Evolutionary conservation across 768 basidiomycete genomes (phyloP).

Genomic region (Naematelia encephala): DNA sequence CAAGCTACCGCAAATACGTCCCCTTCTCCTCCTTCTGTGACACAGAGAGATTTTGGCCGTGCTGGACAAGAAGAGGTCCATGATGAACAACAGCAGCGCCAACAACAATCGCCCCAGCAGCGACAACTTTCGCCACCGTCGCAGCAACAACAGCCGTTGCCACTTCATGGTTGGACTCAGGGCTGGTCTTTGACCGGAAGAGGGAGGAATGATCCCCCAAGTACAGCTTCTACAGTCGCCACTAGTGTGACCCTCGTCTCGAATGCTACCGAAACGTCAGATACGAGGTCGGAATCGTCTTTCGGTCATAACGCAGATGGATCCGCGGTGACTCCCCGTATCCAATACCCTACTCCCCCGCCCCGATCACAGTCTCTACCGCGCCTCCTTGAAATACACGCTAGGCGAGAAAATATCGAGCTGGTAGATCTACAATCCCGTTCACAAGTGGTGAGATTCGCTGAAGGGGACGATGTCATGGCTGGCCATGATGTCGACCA

Average conservation of each 20-base stretch:
- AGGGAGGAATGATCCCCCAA: neutral
- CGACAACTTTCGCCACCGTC: neutral
- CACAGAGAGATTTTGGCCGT: neutral
- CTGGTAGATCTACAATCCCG: no score
- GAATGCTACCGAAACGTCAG: neutral
- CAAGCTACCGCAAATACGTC: neutral
- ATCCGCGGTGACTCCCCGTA: neutral
- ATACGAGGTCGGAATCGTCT: neutral
- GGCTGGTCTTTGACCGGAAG: neutral
- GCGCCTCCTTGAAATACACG: no score
- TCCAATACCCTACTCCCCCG: neutral
- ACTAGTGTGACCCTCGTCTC: neutral
- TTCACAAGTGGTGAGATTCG: no score
- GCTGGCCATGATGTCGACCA: no score
- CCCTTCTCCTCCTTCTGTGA: neutral
- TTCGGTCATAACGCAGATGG: neutral
- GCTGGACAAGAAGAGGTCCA: neutral
- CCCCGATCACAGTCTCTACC: neutral
- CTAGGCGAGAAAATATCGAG: no score
- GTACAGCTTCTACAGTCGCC: neutral
- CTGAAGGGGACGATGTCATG: no score
- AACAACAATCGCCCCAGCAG: neutral
- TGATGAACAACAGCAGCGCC: neutral
- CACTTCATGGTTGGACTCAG: neutral
- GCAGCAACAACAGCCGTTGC: neutral